phyloP scores from a whole-genome alignment of 352 stramenopile genomes.

The Globisporangium irregulare region DNA sequence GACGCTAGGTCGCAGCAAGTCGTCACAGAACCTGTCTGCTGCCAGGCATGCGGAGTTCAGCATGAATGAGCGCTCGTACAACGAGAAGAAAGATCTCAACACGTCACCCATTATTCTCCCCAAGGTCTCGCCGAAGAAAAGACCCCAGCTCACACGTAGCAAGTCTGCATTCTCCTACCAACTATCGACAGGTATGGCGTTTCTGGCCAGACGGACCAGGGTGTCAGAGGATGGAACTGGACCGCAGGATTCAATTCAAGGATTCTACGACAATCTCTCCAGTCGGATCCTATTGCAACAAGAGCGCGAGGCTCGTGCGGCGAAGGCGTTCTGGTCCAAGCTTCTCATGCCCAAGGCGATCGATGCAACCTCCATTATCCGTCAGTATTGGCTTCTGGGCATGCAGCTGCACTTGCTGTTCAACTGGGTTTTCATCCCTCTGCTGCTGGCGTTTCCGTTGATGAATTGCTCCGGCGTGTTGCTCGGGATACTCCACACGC shows the following conservation, averaged over 20 bases:
- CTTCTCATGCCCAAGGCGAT: slow-evolving; percentile 11
- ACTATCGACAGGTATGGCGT: slow-evolving; percentile 10
- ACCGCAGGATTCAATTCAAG: slow-evolving; percentile 12
- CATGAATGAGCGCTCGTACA: slow-evolving; percentile 18
- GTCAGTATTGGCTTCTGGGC: slow-evolving; percentile 31
- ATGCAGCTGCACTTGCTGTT: slow-evolving; percentile 39
- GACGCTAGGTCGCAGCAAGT: slow-evolving; percentile 44
- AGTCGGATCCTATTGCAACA: slow-evolving; percentile 19
- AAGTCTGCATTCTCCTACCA: slow-evolving; percentile 25
- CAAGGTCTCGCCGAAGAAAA: neutral
- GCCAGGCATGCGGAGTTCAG: slow-evolving; percentile 27
- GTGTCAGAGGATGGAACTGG: neutral
- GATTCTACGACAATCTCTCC: slow-evolving; percentile 29
- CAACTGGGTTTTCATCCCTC: slow-evolving; percentile 39
- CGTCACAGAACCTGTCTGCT: slow-evolving; percentile 31
- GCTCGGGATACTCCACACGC: slow-evolving; percentile 20
- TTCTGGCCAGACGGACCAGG: neutral
- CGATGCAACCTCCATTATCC: neutral
- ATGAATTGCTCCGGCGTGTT: slow-evolving; percentile 19
- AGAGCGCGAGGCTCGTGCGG: slow-evolving; percentile 3
- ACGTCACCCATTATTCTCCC: slow-evolving; percentile 14
- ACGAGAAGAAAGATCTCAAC: slow-evolving; percentile 17
- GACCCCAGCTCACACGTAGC: slow-evolving; percentile 19
- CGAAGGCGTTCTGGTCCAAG: slow-evolving; percentile 17
- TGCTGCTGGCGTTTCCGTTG: slow-evolving; percentile 38